A percentile compares a stretch with the other conserved stretches of the same genome.
Conservation (phyloP, 768 basidiomycete species). For the Infundibulicybe gibba region DNA sequence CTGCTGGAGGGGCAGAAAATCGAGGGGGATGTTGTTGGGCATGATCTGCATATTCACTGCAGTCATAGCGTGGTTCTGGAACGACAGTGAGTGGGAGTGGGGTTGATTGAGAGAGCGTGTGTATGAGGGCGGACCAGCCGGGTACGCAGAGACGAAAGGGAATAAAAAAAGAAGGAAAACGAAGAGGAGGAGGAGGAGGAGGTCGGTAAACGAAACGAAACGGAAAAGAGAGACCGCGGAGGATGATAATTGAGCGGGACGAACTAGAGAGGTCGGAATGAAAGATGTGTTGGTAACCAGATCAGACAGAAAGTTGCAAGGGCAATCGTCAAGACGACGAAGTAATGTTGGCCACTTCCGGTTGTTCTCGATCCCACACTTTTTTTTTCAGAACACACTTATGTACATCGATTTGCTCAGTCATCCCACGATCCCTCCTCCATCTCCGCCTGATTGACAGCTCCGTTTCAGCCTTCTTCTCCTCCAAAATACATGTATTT, state of each 20-base stretch:
- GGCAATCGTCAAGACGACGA: conserved; percentile 43
- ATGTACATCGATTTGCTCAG: conserved; percentile 7
- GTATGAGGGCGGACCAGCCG: conserved; percentile 56
- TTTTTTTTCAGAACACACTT: conserved; percentile 1
- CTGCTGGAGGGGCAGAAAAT: conserved; percentile 56
- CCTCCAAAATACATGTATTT: conserved; percentile 72
- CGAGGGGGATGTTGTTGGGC: conserved; percentile 63
- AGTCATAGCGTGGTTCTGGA: conserved; percentile 47
- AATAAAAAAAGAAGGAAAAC: conserved; percentile 12
- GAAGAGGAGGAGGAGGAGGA: conserved; percentile 11
- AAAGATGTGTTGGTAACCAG: conserved; percentile 29
- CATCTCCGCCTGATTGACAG: conserved; percentile 2
- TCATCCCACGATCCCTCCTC: neutral
- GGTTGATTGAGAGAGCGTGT: conserved; percentile 21
- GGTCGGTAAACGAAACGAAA: conserved; percentile 22
- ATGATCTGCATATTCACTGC: conserved; percentile 75
- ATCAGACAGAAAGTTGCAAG: conserved; percentile 18
- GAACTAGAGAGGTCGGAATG: conserved; percentile 20
- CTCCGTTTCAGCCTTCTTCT: conserved; percentile 19
- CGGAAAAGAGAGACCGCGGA: conserved; percentile 21
- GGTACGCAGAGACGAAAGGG: conserved; percentile 20
- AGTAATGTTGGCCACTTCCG: conserved; percentile 4
- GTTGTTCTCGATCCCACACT: conserved; percentile 3
- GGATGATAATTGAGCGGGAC: conserved; percentile 33
- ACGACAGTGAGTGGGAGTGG: conserved; percentile 31